Evolutionary conservation across 163 green algal genomes (phyloP), one percentile per base, ranked within the genome.

Genomic region (Scenedesmus sp.): DNA sequence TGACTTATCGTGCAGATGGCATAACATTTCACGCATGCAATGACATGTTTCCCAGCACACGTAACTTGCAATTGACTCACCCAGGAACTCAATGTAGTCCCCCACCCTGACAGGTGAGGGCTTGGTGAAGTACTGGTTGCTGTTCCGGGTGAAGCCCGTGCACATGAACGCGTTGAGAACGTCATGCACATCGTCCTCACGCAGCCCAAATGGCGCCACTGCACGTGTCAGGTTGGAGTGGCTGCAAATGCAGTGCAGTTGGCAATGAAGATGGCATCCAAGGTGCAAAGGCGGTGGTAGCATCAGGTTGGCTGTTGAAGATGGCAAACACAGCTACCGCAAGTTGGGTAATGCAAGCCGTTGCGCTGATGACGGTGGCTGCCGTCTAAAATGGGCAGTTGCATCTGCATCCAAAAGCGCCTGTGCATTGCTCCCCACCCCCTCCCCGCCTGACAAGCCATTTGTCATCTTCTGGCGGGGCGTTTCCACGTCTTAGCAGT

Each of bases 21-120:
- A 24, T 24, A 65, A 24, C 13, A 65, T 26, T 20, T 65, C 2
- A 65, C 46, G 6, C 46, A 53, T 53, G 46, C 46, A 53, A 6
- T 16, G 10, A 53, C 46, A 53, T n/a, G 46, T 53, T 53, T 16
- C 10, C 10, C 46, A 53, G 10, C 46, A 53, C 6, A 53, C 46
- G 46, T 53, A 0, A 70, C n/a, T n/a, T n/a, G n/a, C n/a, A 76
- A 7, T 22, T 40, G 30, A 22, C 53, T 87, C 43, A 90, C 86
- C 87, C 12, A 93, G 59, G 56, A 93, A 93, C 51, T 93, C 90
- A 16, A 93, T 91, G 90, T 91, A 93, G 85, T 93, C 90, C 1
- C 90, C 90, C 22, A 24, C 26, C 10, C 85, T 70, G 40, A 91
- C 90, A 18, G 90, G 90, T 2, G 51, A 89, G n/a, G 90, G 85